A percentile compares a stretch with the other conserved stretches of the same genome.
phyloP scores from a whole-genome alignment of 176 grass and related monocot species.

The Triticum turgidum region DNA sequence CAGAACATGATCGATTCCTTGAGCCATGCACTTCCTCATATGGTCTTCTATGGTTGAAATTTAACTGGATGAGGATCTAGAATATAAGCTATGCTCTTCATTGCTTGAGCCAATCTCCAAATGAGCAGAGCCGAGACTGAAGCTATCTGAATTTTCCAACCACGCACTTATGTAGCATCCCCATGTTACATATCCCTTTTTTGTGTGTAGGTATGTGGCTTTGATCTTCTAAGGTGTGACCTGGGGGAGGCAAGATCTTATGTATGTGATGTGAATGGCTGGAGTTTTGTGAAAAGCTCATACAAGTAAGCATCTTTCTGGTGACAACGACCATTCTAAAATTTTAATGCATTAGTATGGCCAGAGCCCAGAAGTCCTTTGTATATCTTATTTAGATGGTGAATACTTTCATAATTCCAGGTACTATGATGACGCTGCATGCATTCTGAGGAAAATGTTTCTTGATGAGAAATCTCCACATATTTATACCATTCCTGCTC shows the following conservation, averaged over 20 bases:
- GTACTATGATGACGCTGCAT: conserved; percentile 94
- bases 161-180: neutral
- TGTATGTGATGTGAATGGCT: conserved; percentile 98
- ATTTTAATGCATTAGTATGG: conserved; percentile 9
- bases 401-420: conserved; percentile 38
- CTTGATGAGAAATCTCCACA: conserved; percentile 96
- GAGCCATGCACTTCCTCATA: neutral
- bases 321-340: conserved; percentile 4
- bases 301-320: conserved; percentile 64
- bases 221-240: conserved; percentile 88
- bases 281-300: conserved; percentile 98
- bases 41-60: neutral
- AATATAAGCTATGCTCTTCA: neutral
- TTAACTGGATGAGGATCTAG: neutral
- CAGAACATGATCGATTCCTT: neutral
- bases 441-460: conserved; percentile 95
- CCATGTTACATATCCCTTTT: conserved; percentile 16
- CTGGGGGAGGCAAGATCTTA: conserved; percentile 71
- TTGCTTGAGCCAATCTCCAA: neutral
- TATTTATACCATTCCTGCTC: conserved; percentile 80
- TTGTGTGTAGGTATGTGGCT: conserved; percentile 81
- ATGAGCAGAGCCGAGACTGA: neutral
- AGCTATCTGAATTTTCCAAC: neutral
- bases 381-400: conserved; percentile 8
- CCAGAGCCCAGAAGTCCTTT: neutral